A percentile compares a stretch with the other conserved stretches of the same genome.
These are phyloP conservation scores for Hortaea werneckii DNA, from an alignment of 2,329 filamentous ascomycete species.

Conservation along the genomic window DNA sequence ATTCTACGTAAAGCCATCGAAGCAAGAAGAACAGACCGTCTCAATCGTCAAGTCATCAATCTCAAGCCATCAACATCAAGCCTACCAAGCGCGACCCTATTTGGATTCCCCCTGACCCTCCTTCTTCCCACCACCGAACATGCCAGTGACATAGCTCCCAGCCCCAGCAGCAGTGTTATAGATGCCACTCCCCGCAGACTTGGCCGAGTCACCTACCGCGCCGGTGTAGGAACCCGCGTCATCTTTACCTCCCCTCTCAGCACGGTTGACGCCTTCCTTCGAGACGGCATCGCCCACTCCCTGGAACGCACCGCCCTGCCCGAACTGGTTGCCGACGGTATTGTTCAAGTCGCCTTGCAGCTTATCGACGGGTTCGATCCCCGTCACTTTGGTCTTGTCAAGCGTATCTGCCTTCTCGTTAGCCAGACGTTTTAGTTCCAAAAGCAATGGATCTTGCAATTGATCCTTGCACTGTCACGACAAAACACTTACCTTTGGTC, in stretches of 20 bases:
- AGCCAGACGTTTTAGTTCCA: too few relatives aligned
- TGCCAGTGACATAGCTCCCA: constrained; percentile 23
- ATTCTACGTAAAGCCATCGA: too few relatives aligned
- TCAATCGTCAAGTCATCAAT: too few relatives aligned
- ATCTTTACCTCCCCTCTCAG: constrained; percentile 55
- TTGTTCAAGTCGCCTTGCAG: constrained; percentile 58
- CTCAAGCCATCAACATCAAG: too few relatives aligned
- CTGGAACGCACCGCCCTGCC: constrained; percentile 56
- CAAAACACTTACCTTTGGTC: constrained; percentile 47
- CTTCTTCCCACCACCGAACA: constrained; percentile 25
- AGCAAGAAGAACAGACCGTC: too few relatives aligned
- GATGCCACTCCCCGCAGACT: constrained; percentile 18
- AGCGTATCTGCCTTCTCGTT: constrained; percentile 45
- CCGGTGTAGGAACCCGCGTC: constrained; percentile 44
- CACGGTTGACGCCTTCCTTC: constrained; percentile 56
- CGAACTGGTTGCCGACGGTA: constrained; percentile 53
- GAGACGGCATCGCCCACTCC: constrained; percentile 53
- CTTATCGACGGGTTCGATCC: constrained; percentile 54
- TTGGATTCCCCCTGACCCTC: constrained; percentile 9
- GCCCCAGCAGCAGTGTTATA: constrained; percentile 23
- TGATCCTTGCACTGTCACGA: not conserved
- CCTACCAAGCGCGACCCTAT: too few relatives aligned
- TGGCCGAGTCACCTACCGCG: constrained; percentile 14
- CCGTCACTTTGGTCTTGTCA: constrained; percentile 59
- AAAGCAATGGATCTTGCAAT: not conserved